Conservation (phyloP, 202 grass and related monocot genomes). For the Sporobolus alterniflorus region DNA sequence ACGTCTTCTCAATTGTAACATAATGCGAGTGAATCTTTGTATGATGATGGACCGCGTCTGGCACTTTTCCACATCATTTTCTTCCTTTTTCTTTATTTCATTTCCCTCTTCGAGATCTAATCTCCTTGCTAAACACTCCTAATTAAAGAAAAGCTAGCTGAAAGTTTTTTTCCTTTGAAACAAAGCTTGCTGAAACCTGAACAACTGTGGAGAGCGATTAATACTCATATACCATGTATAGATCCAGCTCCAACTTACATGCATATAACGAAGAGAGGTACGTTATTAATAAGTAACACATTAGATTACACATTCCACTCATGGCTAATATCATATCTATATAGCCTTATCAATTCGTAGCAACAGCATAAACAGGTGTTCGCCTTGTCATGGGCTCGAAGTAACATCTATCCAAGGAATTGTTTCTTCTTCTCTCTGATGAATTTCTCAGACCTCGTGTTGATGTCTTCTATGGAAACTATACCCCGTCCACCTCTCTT, state of each 20-base stretch:
- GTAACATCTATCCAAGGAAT: slow-evolving; percentile 14
- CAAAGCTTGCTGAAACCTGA: background rate
- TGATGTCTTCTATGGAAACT: slow-evolving; percentile 40
- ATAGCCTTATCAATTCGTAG: background rate
- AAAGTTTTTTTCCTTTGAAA: too few species aligned
- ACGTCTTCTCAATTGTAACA: background rate
- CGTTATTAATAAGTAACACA: background rate
- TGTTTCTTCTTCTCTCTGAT: slow-evolving; percentile 47
- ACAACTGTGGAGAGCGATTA: background rate
- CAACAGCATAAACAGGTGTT: background rate
- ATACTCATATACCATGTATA: background rate
- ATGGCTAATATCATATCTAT: background rate
- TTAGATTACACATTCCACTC: background rate
- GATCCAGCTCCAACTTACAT: background rate
- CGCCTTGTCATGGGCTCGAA: background rate
- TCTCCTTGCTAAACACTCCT: background rate
- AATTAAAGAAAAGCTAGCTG: too few species aligned
- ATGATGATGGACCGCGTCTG: background rate
- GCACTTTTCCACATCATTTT: background rate
- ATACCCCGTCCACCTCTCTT: background rate
- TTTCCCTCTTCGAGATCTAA: background rate
- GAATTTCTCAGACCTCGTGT: slow-evolving; percentile 46
- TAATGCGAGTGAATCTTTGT: background rate
- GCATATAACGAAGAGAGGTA: background rate
- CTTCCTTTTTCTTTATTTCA: background rate